A percentile compares a stretch with the other conserved stretches of the same genome.
Evolutionary conservation across 768 basidiomycete species (phyloP).

Genomic region (Pleurotus ostreatus): DNA sequence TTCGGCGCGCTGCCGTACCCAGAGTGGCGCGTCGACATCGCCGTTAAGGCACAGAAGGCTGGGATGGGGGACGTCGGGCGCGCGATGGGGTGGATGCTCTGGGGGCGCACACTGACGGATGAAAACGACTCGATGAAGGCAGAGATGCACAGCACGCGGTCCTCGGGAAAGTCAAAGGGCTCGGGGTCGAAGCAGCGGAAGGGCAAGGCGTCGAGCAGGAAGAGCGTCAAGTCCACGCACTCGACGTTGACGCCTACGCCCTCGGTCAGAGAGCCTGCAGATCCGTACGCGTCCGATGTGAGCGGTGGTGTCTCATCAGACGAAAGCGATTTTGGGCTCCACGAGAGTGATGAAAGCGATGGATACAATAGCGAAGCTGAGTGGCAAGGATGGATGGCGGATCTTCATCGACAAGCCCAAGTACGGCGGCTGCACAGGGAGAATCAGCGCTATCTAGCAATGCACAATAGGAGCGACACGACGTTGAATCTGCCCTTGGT

Average conservation of each 20-base stretch:
- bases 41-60: slow-evolving; percentile 48
- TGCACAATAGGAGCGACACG: slow-evolving; percentile 11
- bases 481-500: slow-evolving; percentile 10
- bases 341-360: slow-evolving; percentile 32
- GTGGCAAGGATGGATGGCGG: slow-evolving; percentile 66
- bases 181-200: slow-evolving; percentile 5
- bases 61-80: slow-evolving; percentile 56
- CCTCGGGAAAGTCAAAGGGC: slow-evolving; percentile 10
- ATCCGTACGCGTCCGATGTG: slow-evolving; percentile 16
- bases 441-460: slow-evolving; percentile 14
- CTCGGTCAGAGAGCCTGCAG: slow-evolving; percentile 3
- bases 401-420: slow-evolving; percentile 38
- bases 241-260: slow-evolving; percentile 7
- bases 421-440: slow-evolving; percentile 23
- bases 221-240: slow-evolving; percentile 2
- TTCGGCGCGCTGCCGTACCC: slow-evolving; percentile 54
- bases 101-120: slow-evolving; percentile 19
- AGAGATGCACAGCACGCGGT: neutral
- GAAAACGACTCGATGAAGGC: slow-evolving; percentile 12
- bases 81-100: slow-evolving; percentile 46
- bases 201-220: slow-evolving; percentile 3
- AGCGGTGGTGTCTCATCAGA: slow-evolving; percentile 10
- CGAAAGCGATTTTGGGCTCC: slow-evolving; percentile 11
- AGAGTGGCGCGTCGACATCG: slow-evolving; percentile 56
- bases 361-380: slow-evolving; percentile 53